Percentiles rank a stretch among this genome's conserved stretches.
phyloP scores from a whole-genome alignment of 169 alveolate species.

The Babesia divergens region DNA sequence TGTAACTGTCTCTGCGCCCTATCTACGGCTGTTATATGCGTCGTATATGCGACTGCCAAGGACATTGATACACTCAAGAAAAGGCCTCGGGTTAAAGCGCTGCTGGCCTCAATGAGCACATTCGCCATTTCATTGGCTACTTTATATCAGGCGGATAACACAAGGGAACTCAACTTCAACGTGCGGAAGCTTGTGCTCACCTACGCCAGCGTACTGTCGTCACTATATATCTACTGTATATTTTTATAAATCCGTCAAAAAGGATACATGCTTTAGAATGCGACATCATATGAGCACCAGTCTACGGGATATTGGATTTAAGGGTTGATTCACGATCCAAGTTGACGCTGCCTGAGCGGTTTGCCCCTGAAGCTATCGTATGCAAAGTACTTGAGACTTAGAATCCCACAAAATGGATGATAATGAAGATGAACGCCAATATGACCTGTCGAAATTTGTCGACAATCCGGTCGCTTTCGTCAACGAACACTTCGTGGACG shows the following conservation, averaged over 20 bases:
- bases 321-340: too few relatives aligned
- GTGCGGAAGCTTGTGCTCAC: not conserved
- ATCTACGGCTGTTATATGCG: not conserved
- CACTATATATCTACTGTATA: not conserved
- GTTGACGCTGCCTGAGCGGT: too few relatives aligned
- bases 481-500: conserved; percentile 58
- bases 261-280: too few relatives aligned
- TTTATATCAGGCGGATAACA: not conserved
- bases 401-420: conserved; percentile 7
- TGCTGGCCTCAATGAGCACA: conserved; percentile 18
- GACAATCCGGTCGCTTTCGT: conserved; percentile 48
- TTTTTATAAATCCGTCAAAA: not conserved
- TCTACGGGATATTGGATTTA: too few relatives aligned
- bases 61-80: conserved; percentile 1
- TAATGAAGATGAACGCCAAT: not conserved
- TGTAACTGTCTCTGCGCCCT: not conserved
- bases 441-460: conserved; percentile 40
- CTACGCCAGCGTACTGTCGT: not conserved
- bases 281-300: too few relatives aligned
- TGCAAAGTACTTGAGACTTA: too few relatives aligned
- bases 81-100: not conserved
- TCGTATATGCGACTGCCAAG: not conserved
- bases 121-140: not conserved
- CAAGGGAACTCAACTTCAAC: not conserved
- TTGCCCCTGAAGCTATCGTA: too few relatives aligned